Evolutionary conservation across 164 flowering plant genomes (phyloP), one percentile per base, ranked within the genome.

Genomic region (Berberis vulgaris): DNA sequence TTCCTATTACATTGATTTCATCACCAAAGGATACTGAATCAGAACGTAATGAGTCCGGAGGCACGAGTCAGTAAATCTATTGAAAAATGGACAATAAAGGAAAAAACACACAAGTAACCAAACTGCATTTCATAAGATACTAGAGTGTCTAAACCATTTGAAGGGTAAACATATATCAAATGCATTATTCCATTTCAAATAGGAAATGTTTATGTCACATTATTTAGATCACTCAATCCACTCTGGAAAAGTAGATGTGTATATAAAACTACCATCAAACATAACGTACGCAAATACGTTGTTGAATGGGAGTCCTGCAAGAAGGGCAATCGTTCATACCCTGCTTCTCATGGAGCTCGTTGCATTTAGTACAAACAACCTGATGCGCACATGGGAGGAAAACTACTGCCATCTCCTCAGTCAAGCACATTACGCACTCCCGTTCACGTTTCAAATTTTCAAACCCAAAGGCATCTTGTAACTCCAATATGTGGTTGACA

Each of bases 311-410:
- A 74, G 84, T 78, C 80, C 99, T 83, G 71, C 99, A 91, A 46
- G 99, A 95, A 57, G 99, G 99, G 69, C 98, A 91, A 4, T 91
- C 99, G 80, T 83, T 84, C 97, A 95, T 95, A 5, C 92, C 96
- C 72, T 91, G 86, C 67, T 86, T 89, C 78, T 86, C 88, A 75
- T 95, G 99, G 56, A 91, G 91, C 71, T 95, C 97, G 67, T 91
- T 95, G 94, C 99, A 95, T 46, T 74, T 79, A 26, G 74, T 69
- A 79, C 99, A 95, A 13, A 95, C 94, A 65, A 95, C 96, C 59
- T 88, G 99, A 80, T 95, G 99, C 7, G 97, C 97, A 72, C 99
- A 91, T 0, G 99, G 99, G 43, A 95, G 86, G 70, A 95, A 95
- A 60, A 95, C 92, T 46, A 91, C 89, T 0, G 92, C 85, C 92